Percentiles rank a stretch among this genome's conserved stretches.
These are phyloP conservation scores for Pseudognaphalium luteoalbum DNA, from an alignment of 129 eudicot species.

Conservation along the genomic window DNA sequence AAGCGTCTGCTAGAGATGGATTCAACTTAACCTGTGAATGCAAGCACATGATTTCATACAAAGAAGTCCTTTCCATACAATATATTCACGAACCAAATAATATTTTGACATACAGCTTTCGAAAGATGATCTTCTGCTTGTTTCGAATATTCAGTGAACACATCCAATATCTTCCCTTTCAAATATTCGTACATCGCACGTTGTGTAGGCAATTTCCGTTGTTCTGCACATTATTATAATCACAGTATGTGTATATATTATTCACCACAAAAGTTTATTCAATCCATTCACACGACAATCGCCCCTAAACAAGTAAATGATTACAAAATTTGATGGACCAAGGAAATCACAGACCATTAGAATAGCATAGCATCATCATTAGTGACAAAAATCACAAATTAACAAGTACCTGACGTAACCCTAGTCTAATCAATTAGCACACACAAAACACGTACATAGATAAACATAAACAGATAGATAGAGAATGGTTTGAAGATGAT, in stretches of 20 bases:
- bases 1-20: constrained; percentile 95
- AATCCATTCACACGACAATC: neutral
- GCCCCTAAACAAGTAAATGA: neutral
- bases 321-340: neutral
- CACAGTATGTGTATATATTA: neutral
- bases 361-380: neutral
- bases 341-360: neutral
- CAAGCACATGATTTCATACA: constrained; percentile 15
- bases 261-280: neutral
- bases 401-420: constrained; percentile 14
- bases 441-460: neutral
- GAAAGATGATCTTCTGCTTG: constrained; percentile 99
- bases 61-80: constrained; percentile 2
- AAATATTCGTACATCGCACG: constrained; percentile 87
- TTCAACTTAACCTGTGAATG: constrained; percentile 77
- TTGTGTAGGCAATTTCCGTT: constrained; percentile 57
- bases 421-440: neutral
- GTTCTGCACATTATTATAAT: constrained; percentile 45
- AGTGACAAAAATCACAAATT: neutral
- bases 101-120: constrained; percentile 68
- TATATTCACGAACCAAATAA: neutral
- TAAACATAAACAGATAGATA: neutral
- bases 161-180: constrained; percentile 89
- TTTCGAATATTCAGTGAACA: constrained; percentile 76
- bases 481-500: neutral